Base-by-base conservation (phyloP, 129 eudicot genomes). In the Lactuca saligna region DNA sequence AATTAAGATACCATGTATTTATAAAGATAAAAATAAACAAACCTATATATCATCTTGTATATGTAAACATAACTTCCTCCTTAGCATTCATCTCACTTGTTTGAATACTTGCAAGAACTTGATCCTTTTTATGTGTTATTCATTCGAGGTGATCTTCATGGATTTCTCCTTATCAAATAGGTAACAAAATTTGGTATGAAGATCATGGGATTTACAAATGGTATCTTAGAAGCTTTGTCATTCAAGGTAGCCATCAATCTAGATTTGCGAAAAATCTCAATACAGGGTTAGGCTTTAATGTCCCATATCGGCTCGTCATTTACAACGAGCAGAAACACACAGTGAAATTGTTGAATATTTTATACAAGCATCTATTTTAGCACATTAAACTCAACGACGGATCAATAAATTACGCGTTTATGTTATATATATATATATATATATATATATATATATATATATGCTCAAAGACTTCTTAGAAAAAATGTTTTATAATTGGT, bases 231-330 rank as follows among this genome's bases (percentile, higher is more conserved):
- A 9, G 93, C 97, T 76, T 94, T 89, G 69, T 90, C 97, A 31
- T 90, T 94, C 94, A 79, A 79, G 7, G 84, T 88, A 68, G 93
- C 99, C 75, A 81, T 60, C 41, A 87, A 74, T 66, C 99, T 97
- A 94, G 87, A 0, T 81, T 39, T 1, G 86, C 97, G 54, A 94
- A 94, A 51, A 75, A 89, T 0, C 96, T 94, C 97, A 25, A 94
- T 85, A 79, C 96, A 89, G 20, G 97, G 99, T 62, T 87, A 97
- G 0, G 93, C 87, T 39, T 97, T 97, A 61, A 89, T 94, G 73
- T 94, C 99, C 99, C 99, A 94, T 53, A 74, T 73, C 15, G 89
- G 81, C 83, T 89, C 99, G 70, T 94, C 99, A 59, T 94, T 89
- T 51, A 80, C 90, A 20, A 82, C 82, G 35, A 94, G 91, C 97